These are phyloP conservation scores for Tetragonia tetragonoides DNA, from an alignment of 148 eudicot species.

Conservation along the genomic window DNA sequence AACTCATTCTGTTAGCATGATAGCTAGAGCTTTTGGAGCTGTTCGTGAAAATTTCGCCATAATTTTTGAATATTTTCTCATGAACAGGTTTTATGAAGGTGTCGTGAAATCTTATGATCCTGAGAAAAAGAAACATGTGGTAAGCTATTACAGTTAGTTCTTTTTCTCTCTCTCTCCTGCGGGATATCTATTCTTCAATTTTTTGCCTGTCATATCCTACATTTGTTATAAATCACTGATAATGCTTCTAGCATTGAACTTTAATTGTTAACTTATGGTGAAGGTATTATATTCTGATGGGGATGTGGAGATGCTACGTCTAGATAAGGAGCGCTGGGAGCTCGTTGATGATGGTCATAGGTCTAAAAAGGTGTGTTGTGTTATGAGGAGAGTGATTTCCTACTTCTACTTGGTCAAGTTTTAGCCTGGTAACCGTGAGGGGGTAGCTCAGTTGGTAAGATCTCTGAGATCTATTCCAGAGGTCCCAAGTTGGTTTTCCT, in stretches of 20 bases:
- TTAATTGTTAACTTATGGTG: conserved; percentile 8
- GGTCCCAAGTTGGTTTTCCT: too few relatives aligned
- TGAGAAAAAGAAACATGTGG: conserved; percentile 79
- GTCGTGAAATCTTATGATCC: conserved; percentile 85
- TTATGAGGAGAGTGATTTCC: background rate
- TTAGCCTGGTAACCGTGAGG: background rate
- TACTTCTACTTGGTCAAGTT: conserved; percentile 4
- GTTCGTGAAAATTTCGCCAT: background rate
- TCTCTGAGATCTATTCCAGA: too few relatives aligned
- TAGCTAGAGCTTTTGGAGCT: background rate
- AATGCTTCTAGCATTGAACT: conserved; percentile 13
- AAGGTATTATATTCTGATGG: conserved; percentile 83
- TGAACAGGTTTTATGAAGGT: conserved; percentile 82
- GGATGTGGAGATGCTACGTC: conserved; percentile 83
- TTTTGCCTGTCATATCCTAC: too few relatives aligned
- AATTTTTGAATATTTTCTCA: background rate
- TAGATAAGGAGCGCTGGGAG: conserved; percentile 87
- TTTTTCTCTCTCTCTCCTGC: background rate
- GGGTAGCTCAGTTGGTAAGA: too few relatives aligned
- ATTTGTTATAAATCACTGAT: background rate
- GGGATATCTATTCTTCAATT: background rate
- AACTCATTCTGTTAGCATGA: background rate
- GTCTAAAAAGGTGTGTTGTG: conserved; percentile 45
- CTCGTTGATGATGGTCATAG: conserved; percentile 45
- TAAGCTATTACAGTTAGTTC: conserved; percentile 32